Evolutionary conservation across 139 green algal genomes (phyloP).

Genomic region (Ettlia oleoabundans): DNA sequence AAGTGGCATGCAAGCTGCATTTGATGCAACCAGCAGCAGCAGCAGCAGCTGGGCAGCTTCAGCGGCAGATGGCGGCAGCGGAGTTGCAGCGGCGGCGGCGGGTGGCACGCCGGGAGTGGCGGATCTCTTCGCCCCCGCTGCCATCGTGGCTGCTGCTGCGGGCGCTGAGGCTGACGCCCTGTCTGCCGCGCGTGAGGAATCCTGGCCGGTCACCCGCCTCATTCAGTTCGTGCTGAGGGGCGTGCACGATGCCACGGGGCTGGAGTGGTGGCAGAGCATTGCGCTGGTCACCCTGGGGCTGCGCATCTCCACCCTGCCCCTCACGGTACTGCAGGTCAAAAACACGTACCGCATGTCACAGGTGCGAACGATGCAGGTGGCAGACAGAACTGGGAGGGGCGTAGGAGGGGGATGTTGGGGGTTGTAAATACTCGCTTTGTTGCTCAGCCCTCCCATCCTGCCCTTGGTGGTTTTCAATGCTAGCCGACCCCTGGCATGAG

Average conservation of each 20-base stretch:
- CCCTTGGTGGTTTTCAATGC: neutral
- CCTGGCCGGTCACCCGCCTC: constrained; percentile 56
- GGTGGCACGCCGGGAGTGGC: neutral
- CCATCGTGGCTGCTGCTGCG: constrained; percentile 43
- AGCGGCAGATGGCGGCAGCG: neutral
- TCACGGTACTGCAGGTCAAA: constrained; percentile 72
- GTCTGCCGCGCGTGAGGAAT: constrained; percentile 44
- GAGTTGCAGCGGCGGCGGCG: neutral
- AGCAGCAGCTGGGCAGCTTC: neutral
- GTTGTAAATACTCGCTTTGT: too few species aligned
- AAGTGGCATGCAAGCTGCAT: neutral
- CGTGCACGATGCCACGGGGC: constrained; percentile 55
- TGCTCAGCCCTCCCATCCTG: too few species aligned
- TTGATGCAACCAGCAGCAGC: constrained; percentile 4
- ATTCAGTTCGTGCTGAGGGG: constrained; percentile 65
- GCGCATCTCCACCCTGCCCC: constrained; percentile 60
- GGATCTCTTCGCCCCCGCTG: neutral
- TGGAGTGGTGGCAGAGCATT: constrained; percentile 77
- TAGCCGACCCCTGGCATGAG: too few species aligned
- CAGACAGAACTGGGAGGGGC: too few species aligned
- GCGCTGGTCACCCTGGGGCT: constrained; percentile 58
- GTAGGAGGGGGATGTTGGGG: too few species aligned
- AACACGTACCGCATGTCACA: constrained; percentile 74
- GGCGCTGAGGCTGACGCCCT: constrained; percentile 57
- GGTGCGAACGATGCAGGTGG: too few species aligned